Conservation (phyloP, 148 eudicot genomes). For the Pouteria glomerata region DNA sequence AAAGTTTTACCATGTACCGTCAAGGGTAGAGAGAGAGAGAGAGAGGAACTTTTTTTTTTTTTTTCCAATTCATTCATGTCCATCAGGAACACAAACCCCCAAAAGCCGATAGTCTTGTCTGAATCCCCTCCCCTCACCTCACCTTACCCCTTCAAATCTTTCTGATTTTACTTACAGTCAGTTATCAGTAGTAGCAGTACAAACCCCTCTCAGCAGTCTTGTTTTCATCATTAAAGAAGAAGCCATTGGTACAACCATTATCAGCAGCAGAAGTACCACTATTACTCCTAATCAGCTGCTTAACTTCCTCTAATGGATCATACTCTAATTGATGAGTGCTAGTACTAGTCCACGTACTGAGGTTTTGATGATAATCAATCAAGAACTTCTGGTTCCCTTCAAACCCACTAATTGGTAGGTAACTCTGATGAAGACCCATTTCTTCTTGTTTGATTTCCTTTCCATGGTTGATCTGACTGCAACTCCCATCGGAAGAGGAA, state of each 20-base stretch:
- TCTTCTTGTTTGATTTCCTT: constrained; percentile 31
- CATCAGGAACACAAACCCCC: constrained; percentile 23
- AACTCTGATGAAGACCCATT: constrained; percentile 12
- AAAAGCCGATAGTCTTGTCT: constrained; percentile 12
- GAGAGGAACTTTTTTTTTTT: constrained; percentile 1
- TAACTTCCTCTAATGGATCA: constrained; percentile 38
- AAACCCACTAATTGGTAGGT: constrained; percentile 8
- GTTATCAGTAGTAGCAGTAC: constrained; percentile 26
- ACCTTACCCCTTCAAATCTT: constrained; percentile 24
- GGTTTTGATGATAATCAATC: constrained; percentile 18
- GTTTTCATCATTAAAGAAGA: constrained; percentile 29
- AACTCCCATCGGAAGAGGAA: constrained; percentile 44
- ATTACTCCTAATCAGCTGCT: constrained; percentile 19
- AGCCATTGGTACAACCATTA: neutral
- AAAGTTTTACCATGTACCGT: constrained; percentile 20
- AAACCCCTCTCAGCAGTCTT: constrained; percentile 29
- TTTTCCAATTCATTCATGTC: no score
- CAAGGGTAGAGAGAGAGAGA: neutral
- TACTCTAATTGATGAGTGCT: constrained; percentile 12
- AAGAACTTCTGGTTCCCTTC: constrained; percentile 23
- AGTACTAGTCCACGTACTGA: neutral
- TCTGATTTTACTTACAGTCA: constrained; percentile 14
- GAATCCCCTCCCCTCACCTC: constrained; percentile 5
- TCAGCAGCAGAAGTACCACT: no score
- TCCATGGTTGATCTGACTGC: constrained; percentile 23